Conservation (phyloP, 2,329 filamentous ascomycete species). For the Xylaria multiplex region DNA sequence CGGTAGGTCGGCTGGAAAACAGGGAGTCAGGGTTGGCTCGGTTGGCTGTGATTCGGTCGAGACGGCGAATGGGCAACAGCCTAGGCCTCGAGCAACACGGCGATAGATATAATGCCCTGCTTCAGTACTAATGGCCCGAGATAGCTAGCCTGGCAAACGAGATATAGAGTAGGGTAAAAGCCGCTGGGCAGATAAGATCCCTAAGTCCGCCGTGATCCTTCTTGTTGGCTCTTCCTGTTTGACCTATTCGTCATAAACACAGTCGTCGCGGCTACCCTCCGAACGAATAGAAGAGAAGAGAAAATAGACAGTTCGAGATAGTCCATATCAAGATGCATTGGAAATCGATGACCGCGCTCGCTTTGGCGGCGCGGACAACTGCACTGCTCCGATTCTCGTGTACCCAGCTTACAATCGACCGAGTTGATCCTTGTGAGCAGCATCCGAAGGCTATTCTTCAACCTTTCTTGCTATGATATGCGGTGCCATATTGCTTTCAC, state of each 20-base stretch:
- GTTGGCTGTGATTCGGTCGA: slow-evolving; percentile 20
- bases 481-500: not conserved
- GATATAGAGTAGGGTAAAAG: slow-evolving; percentile 10
- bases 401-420: slow-evolving; percentile 46
- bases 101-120: slow-evolving; percentile 5
- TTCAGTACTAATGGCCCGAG: slow-evolving; percentile 21
- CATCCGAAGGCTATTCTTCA: not conserved
- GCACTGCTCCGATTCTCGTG: slow-evolving; percentile 47
- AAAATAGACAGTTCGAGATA: not conserved
- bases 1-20: slow-evolving; percentile 13
- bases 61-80: slow-evolving; percentile 18
- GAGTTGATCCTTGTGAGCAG: slow-evolving; percentile 43
- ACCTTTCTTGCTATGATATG: not conserved
- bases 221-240: not conserved
- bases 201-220: not conserved
- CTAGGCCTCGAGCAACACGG: slow-evolving; percentile 3
- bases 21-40: slow-evolving; percentile 11
- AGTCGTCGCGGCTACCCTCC: not conserved
- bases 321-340: slow-evolving; percentile 39
- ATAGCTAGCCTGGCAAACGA: not conserved
- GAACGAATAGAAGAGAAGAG: not conserved
- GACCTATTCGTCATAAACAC: not conserved
- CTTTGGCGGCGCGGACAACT: slow-evolving; percentile 40
- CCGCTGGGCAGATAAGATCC: slow-evolving; percentile 21
- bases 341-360: slow-evolving; percentile 39